These are phyloP conservation scores for Rhizopus arrhizus DNA, from an alignment of 371 early-diverging fungal species.

Conservation along the genomic window DNA sequence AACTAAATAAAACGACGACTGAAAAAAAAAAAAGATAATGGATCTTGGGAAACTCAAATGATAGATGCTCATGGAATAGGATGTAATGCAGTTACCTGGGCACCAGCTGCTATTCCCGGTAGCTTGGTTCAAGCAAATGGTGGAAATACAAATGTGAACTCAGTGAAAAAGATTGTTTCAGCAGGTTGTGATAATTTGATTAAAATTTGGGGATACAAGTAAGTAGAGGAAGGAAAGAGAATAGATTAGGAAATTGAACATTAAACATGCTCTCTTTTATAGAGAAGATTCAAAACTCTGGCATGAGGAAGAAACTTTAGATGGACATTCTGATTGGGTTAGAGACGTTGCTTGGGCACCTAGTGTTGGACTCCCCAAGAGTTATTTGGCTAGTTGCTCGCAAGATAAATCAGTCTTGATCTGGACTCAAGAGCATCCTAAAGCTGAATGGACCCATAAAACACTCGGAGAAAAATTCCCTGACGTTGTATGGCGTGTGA, in stretches of 20 bases:
- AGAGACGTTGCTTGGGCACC: conserved; percentile 98
- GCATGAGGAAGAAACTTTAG: conserved; percentile 80
- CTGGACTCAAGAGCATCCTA: conserved; percentile 87
- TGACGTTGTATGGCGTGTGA: conserved; percentile 97
- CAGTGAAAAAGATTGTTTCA: conserved; percentile 83
- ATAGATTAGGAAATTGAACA: background rate
- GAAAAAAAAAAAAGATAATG: conserved; percentile 62
- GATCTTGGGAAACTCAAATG: conserved; percentile 73
- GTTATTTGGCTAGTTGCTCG: conserved; percentile 90
- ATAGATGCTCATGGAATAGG: conserved; percentile 93
- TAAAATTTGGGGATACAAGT: conserved; percentile 89
- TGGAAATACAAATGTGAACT: conserved; percentile 54
- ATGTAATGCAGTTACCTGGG: conserved; percentile 94
- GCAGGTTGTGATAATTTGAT: conserved; percentile 96
- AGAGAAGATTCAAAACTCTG: conserved; percentile 77
- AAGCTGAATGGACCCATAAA: conserved; percentile 74
- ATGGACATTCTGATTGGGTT: conserved; percentile 98
- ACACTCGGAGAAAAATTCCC: conserved; percentile 82
- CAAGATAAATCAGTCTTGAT: conserved; percentile 96
- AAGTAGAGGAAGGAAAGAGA: conserved; percentile 8
- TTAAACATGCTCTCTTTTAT: background rate
- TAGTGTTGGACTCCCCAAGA: conserved; percentile 87
- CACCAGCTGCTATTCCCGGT: conserved; percentile 86
- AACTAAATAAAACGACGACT: conserved; percentile 1
- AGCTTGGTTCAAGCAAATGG: conserved; percentile 74